Base-by-base conservation (phyloP, 176 grass and related monocot species). In the Aegilops bicornis region DNA sequence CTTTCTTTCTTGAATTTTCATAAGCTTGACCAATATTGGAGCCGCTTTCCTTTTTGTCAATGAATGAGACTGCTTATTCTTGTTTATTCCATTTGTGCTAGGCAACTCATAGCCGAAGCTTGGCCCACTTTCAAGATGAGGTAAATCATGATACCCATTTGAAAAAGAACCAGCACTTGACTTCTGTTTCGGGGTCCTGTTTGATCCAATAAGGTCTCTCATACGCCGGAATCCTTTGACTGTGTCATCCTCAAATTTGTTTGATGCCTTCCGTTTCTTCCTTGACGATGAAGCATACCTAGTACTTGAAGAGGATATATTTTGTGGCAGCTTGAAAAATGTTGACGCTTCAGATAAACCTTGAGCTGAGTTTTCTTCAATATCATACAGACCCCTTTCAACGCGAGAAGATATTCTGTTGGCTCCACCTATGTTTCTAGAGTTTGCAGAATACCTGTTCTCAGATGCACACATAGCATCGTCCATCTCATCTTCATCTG, bases 171-270 rank as follows among this genome's bases (percentile, higher is more conserved):
- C 78, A 45, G 39, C 19, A 80, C 85, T 79, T 25, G 76, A 50
- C 54, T 94, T 98, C 64, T 89, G 79, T 69, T 87, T 92, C 40
- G 90, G 69, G 79, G 80, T 82, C 80, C 78, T 87, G 52, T 90
- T 88, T 65, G 84, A 93, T 79, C 94, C 97, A 43, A 99, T 94
- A 79, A 99, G 94, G 39, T 99, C 97, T 88, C 97, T 92, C 97
- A 96, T 99, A 47, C 97, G 92, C 30, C 79, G 88, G 86, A 84
- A 90, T 79, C 94, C 90, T 91, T 88, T 85, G 74, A 42, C 86
- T 79, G 75, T 87, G 87, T 91, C 87, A 67, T 93, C 90, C 80
- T 94, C 80, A 64, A 40, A 87, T 87, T 94, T 77, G 73, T 94
- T 96, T 71, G 78, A 86, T 17, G 86, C 87, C 65, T 91, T 96